Evolutionary conservation across 805 yeast species (phyloP), one percentile per base, ranked within the genome.

Genomic region (Ogataea pilisensis): DNA sequence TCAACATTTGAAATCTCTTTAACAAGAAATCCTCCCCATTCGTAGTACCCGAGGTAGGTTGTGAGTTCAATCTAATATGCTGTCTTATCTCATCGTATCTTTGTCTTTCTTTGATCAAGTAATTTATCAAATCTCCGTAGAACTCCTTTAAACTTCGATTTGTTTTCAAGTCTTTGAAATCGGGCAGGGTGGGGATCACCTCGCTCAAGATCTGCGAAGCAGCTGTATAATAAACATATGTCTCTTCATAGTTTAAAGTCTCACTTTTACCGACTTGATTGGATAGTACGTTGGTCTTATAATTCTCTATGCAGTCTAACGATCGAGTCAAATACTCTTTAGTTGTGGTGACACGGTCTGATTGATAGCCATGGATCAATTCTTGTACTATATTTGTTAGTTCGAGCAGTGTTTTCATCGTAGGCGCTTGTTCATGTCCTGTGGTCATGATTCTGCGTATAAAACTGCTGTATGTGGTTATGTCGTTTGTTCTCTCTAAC

Each of bases 201-300:
- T 51, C 53, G 21, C 54, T 47, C 28, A 59, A 34, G 2, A 59
- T 54, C 38, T 47, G 50, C 11, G 58, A 50, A 9, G 62, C 60
- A 2, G 59, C 53, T 4, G 43, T 43, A 35, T 55, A 59, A 30
- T 57, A 59, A 11, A 59, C 50, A 24, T 41, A 54, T 11, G 51
- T 35, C 38, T 51, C 58, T 37, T 59, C 61, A 34, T 45, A 49
- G 30, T 46, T 38, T 14, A 39, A 30, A 40, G 43, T 21, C 13
- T 18, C 20, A 3, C n/a, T 29, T 26, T 28, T 30, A 3, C 28
- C 39, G 38, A 40, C 31, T 19, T 13, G 11, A 22, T 37, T 21
- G 16, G 38, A 31, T 26, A 38, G 43, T 3, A 45, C 38, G 20
- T 42, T 38, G 16, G 42, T 39, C 38, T 43, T 52, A 43, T 50